phyloP scores from a whole-genome alignment of 1,139 yeast genomes.

The Candida sp. region DNA sequence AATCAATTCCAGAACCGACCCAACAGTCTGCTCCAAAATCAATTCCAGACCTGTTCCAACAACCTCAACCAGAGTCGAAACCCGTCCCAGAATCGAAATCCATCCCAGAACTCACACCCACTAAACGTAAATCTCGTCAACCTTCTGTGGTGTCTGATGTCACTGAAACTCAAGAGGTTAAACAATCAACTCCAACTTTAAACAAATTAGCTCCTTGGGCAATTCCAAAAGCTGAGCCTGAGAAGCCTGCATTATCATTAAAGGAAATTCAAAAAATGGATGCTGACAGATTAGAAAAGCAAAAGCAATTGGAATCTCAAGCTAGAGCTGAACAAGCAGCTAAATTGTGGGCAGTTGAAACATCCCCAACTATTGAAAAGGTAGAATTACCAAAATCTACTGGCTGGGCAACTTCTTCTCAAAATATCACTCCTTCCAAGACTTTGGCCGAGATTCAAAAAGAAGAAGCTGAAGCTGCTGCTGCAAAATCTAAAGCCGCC shows the following conservation, averaged over 20 bases:
- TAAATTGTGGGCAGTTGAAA: conserved; percentile 16
- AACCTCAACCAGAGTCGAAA: not conserved
- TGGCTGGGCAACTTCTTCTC: conserved; percentile 49
- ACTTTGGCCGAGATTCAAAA: conserved; percentile 46
- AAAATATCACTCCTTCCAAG: conserved; percentile 22
- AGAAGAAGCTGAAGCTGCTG: conserved; percentile 42
- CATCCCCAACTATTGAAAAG: conserved; percentile 19
- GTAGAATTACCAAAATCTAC: conserved; percentile 45
- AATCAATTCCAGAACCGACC: not conserved
- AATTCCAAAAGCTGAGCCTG: conserved; percentile 10
- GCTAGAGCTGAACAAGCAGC: conserved; percentile 26
- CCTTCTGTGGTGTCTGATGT: not conserved
- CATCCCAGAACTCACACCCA: not conserved
- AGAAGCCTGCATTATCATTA: conserved; percentile 13
- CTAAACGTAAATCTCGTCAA: not conserved
- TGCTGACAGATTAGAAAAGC: conserved; percentile 47
- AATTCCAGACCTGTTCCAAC: not conserved
- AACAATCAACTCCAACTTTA: conserved; percentile 20
- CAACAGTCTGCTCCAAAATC: not conserved
- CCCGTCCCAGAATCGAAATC: no score
- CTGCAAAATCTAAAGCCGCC: conserved; percentile 23
- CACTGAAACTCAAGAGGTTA: conserved; percentile 9
- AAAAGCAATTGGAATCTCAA: conserved; percentile 32
- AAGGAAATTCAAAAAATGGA: conserved; percentile 50
- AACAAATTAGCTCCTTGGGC: conserved; percentile 17